Conservation (phyloP, 805 yeast genomes). For the Schwanniomyces sp. region DNA sequence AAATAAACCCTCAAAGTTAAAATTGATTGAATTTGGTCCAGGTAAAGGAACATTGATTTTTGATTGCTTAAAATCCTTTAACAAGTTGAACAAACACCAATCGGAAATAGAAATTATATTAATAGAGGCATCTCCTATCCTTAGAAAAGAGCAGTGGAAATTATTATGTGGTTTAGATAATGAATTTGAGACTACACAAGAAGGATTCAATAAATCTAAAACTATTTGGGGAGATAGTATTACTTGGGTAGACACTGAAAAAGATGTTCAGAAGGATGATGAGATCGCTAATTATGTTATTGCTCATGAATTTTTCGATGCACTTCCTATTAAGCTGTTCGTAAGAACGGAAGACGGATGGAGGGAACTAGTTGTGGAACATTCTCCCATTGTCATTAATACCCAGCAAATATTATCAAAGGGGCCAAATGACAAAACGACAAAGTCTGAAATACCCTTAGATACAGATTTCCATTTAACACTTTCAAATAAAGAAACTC, state of each 20-base stretch:
- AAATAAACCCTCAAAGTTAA: conserved; percentile 46
- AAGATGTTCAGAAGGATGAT: conserved; percentile 33
- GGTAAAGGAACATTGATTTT: conserved; percentile 79
- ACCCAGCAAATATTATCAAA: conserved; percentile 28
- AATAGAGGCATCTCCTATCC: conserved; percentile 71
- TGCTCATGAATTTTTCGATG: conserved; percentile 89
- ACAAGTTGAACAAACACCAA: conserved; percentile 30
- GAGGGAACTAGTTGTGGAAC: conserved; percentile 77
- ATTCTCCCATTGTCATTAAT: conserved; percentile 34
- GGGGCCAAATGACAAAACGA: conserved; percentile 3
- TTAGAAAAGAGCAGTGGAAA: conserved; percentile 56
- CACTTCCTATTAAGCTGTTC: conserved; percentile 75
- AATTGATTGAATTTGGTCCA: conserved; percentile 79
- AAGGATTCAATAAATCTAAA: conserved; percentile 34
- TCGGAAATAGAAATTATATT: conserved; percentile 46
- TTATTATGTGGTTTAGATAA: conserved; percentile 41
- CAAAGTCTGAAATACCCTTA: conserved; percentile 6
- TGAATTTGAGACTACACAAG: conserved; percentile 18
- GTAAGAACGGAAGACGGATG: conserved; percentile 65
- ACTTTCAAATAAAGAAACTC: conserved; percentile 58
- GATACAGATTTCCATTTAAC: conserved; percentile 54
- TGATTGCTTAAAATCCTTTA: conserved; percentile 55
- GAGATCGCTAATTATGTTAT: conserved; percentile 57
- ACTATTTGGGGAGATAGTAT: conserved; percentile 55
- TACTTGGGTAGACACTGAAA: conserved; percentile 61